Evolutionary conservation across 1,284 basidiomycete species (phyloP), one percentile per base, ranked within the genome.

Genomic region (Ustilago shanxiensis): DNA sequence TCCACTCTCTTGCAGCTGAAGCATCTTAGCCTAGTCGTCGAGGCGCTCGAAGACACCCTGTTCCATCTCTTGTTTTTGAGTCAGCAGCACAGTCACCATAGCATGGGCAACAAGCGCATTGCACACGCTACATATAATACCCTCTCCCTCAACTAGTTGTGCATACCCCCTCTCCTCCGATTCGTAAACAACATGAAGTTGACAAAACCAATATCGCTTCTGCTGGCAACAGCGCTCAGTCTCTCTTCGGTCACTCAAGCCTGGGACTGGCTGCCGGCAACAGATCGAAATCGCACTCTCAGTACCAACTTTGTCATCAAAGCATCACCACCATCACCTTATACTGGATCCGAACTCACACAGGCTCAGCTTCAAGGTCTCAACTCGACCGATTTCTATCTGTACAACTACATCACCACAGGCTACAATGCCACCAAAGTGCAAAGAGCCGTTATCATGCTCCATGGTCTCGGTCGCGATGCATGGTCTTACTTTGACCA

Each of bases 401-500:
- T 77, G 14, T 73, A 73, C 71, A 70, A 77, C 67, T 77, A 77
- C 61, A 70, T 77, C 60, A 69, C 58, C 18, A 72, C 63, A 0
- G 62, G 61, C 39, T 73, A 73, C 47, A 66, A 74, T 35, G 59
- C 72, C 9, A 51, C 55, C 18, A 68, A 77, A 44, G 63, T 70
- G 7, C 67, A 75, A 31, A 39, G 79, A 24, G 73, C 72, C 7
- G 72, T 80, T 24, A 69, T 80, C 39, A 69, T 66, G 73, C 69
- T 80, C 1, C 79, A 79, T 47, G 79, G 79, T 13, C 66, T 75
- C 6, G 74, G 74, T 13, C 72, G 79, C 22, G 79, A 81, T 65
- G 79, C 79, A 0, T 80, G 79, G 77, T 37, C 56, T 2, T 81
- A 81, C 52, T 79, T 70, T 26, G 77, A 81, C 50, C 31, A 68